Evolutionary conservation across 2,329 filamentous ascomycete species (phyloP).

Genomic region (Berkeleyomyces rouxiae): DNA sequence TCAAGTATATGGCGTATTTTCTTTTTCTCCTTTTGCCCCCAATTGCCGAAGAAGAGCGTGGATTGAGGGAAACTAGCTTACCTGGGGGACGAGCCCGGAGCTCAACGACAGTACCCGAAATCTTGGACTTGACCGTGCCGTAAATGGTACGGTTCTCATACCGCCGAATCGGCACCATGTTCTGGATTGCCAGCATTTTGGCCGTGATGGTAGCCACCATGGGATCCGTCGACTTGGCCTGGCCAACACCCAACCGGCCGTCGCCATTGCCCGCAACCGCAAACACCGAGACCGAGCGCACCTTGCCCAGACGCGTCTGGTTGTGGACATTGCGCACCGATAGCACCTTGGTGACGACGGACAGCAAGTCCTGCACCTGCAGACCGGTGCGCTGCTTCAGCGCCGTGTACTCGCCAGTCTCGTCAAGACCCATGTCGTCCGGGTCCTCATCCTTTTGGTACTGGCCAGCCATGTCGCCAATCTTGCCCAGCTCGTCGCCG

Average conservation of each 20-base stretch:
- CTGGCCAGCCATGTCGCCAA: slow-evolving; percentile 35
- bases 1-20: neutral
- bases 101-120: slow-evolving; percentile 73
- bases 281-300: slow-evolving; percentile 57
- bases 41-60: slow-evolving; percentile 2
- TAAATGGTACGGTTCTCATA: slow-evolving; percentile 90
- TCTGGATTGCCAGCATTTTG: slow-evolving; percentile 65
- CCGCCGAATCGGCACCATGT: slow-evolving; percentile 79
- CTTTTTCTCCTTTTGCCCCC: too few relatives aligned
- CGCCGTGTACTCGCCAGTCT: slow-evolving; percentile 32
- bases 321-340: slow-evolving; percentile 64
- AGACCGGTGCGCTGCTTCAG: slow-evolving; percentile 40
- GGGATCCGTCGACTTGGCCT: slow-evolving; percentile 69
- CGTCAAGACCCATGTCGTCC: slow-evolving; percentile 34
- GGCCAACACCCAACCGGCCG: slow-evolving; percentile 73
- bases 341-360: slow-evolving; percentile 52
- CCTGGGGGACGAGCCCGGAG: slow-evolving; percentile 74
- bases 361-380: slow-evolving; percentile 32
- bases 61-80: slow-evolving; percentile 29
- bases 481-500: slow-evolving; percentile 29
- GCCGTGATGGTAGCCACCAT: slow-evolving; percentile 55
- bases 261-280: slow-evolving; percentile 75
- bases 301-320: slow-evolving; percentile 92
- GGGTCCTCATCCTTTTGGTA: slow-evolving; percentile 33
- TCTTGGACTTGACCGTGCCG: slow-evolving; percentile 67